phyloP scores from a whole-genome alignment of 139 green algal species.

The Astrephomene gubernaculifera region DNA sequence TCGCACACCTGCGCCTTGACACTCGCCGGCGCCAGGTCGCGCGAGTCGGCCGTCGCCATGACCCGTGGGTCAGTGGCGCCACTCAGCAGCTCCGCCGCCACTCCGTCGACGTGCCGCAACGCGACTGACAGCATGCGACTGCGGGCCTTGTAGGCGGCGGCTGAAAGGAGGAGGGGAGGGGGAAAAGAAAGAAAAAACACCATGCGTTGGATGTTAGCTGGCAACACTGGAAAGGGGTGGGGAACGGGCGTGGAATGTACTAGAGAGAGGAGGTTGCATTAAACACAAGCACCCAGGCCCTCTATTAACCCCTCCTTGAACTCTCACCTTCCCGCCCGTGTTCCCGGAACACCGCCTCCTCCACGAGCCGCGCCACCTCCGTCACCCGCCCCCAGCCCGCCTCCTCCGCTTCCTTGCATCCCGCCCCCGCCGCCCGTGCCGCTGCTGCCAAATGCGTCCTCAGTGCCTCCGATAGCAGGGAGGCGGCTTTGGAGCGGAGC shows the following conservation, averaged over 20 bases:
- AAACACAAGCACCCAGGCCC: background rate
- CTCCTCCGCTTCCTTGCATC: background rate
- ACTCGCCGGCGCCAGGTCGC: slow-evolving; percentile 10
- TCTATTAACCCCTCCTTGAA: background rate
- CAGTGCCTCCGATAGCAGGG: slow-evolving; percentile 39
- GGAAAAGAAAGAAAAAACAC: too few species aligned
- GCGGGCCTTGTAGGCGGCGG: slow-evolving; percentile 32
- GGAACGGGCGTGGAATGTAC: background rate
- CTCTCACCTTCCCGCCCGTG: slow-evolving; percentile 17
- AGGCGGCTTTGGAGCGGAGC: slow-evolving; percentile 1
- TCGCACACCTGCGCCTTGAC: slow-evolving; percentile 9
- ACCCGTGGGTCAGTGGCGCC: slow-evolving; percentile 2
- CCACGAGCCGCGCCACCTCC: slow-evolving; percentile 14
- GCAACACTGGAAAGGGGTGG: background rate
- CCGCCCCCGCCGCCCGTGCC: background rate
- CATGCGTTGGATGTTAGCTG: background rate
- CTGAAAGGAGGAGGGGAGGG: background rate
- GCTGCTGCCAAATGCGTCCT: background rate
- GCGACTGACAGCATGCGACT: slow-evolving; percentile 42
- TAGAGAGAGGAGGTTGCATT: background rate
- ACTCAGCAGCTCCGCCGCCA: slow-evolving; percentile 39
- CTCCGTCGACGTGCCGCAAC: slow-evolving; percentile 45
- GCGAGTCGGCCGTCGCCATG: slow-evolving; percentile 16
- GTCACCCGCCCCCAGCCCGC: background rate
- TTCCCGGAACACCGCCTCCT: slow-evolving; percentile 19